Conservation (phyloP, 1,139 yeast genomes). For the Yamadazyma spencermartinsiae region DNA sequence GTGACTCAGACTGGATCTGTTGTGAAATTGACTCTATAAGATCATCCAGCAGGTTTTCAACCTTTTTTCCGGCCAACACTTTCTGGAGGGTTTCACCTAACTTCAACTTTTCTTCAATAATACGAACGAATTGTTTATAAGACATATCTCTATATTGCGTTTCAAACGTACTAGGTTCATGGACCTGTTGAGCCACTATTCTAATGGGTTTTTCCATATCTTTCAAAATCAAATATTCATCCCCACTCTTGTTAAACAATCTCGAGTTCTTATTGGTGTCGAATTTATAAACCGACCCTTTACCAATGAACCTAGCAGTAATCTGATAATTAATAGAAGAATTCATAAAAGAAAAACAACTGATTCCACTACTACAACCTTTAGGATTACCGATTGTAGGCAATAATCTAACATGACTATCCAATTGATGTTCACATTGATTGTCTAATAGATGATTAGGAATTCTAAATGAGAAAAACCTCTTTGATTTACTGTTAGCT, state of each 20-base stretch:
- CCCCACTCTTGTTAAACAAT: constrained; percentile 39
- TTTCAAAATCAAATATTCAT: constrained; percentile 43
- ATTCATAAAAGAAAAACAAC: constrained; percentile 24
- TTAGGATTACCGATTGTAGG: constrained; percentile 35
- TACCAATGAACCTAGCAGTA: constrained; percentile 43
- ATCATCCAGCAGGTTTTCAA: constrained; percentile 3
- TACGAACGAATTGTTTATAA: constrained; percentile 27
- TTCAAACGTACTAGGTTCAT: neutral
- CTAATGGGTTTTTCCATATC: constrained; percentile 27
- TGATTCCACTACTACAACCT: constrained; percentile 1
- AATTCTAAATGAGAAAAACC: constrained; percentile 43
- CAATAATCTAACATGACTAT: constrained; percentile 37
- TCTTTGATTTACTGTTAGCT: constrained; percentile 34
- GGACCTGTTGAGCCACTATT: constrained; percentile 23
- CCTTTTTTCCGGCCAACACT: constrained; percentile 4
- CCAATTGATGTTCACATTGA: constrained; percentile 37
- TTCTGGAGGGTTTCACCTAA: constrained; percentile 9
- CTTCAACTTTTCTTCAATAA: constrained; percentile 28
- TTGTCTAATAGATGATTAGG: constrained; percentile 42
- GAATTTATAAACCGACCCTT: constrained; percentile 30
- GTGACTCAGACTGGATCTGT: constrained; percentile 5
- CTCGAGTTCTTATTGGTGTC: constrained; percentile 22
- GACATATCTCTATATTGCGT: constrained; percentile 16
- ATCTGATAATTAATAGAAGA: constrained; percentile 39
- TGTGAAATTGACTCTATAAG: constrained; percentile 10